Percentiles rank a stretch among this genome's conserved stretches.
phyloP scores from a whole-genome alignment of 345 rosid genomes.

The Populus tremula region DNA sequence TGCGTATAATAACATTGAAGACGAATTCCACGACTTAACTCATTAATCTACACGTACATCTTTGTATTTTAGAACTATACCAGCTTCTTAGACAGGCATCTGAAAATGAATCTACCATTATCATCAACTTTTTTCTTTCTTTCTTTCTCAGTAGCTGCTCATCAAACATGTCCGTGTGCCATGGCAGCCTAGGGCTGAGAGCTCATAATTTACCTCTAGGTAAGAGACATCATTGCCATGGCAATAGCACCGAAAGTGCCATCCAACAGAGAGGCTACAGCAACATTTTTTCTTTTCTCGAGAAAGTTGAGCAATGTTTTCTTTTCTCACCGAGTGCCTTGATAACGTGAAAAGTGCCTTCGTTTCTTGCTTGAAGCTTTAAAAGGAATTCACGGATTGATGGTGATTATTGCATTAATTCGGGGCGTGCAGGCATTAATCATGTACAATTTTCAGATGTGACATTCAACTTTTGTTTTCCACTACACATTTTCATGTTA shows the following conservation, averaged over 20 bases:
- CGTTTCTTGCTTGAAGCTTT: background rate
- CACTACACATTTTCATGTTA: background rate
- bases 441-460: background rate
- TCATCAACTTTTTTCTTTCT: background rate
- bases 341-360: background rate
- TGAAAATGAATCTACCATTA: background rate
- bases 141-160: background rate
- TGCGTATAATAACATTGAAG: too few species aligned
- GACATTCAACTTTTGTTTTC: background rate
- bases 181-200: background rate
- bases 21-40: too few species aligned
- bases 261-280: background rate
- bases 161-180: background rate
- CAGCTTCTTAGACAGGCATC: background rate
- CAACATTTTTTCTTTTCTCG: background rate
- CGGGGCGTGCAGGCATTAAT: background rate
- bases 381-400: background rate
- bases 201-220: background rate
- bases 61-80: too few species aligned
- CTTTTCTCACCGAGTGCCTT: background rate
- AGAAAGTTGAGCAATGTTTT: background rate
- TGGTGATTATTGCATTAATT: background rate
- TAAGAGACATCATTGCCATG: constrained; percentile 6
- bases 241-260: constrained; percentile 19
- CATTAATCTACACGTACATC: too few species aligned